phyloP scores from a whole-genome alignment of 345 rosid genomes.

The Clarkia xantiana region DNA sequence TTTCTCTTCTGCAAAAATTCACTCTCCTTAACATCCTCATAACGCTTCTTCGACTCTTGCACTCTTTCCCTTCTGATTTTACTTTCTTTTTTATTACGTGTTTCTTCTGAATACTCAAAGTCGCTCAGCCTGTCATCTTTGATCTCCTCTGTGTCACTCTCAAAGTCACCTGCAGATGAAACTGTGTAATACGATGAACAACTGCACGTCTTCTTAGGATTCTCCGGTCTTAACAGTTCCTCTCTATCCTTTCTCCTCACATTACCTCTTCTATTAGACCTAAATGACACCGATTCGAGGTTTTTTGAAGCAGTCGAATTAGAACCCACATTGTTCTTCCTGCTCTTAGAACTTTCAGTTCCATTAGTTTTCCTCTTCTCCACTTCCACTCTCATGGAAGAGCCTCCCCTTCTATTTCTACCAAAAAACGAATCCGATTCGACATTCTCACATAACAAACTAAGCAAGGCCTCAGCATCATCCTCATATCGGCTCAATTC shows the following conservation, averaged over 20 bases:
- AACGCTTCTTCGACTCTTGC: slow-evolving; percentile 6
- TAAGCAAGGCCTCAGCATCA: slow-evolving; percentile 47
- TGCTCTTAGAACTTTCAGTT: slow-evolving; percentile 15
- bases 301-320: slow-evolving; percentile 18
- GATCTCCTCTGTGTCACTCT: slow-evolving; percentile 41
- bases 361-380: slow-evolving; percentile 23
- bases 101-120: slow-evolving; percentile 15
- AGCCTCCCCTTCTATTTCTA: slow-evolving; percentile 20
- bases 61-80: slow-evolving; percentile 12
- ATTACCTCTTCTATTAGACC: slow-evolving; percentile 15
- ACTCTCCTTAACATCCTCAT: slow-evolving; percentile 12
- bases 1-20: slow-evolving; percentile 12
- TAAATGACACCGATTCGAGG: slow-evolving; percentile 10
- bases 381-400: slow-evolving; percentile 26
- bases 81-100: slow-evolving; percentile 9
- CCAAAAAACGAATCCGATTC: slow-evolving; percentile 21
- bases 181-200: slow-evolving; percentile 72
- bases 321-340: slow-evolving; percentile 19
- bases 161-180: slow-evolving; percentile 45
- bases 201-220: slow-evolving; percentile 30
- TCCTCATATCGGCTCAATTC: slow-evolving; percentile 31
- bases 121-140: slow-evolving; percentile 20
- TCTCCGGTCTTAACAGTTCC: slow-evolving; percentile 15
- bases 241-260: slow-evolving; percentile 23
- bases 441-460: slow-evolving; percentile 64